These are phyloP conservation scores for Diphasiastrum complanatum DNA, from an alignment of 83 land plant species.

Conservation along the genomic window DNA sequence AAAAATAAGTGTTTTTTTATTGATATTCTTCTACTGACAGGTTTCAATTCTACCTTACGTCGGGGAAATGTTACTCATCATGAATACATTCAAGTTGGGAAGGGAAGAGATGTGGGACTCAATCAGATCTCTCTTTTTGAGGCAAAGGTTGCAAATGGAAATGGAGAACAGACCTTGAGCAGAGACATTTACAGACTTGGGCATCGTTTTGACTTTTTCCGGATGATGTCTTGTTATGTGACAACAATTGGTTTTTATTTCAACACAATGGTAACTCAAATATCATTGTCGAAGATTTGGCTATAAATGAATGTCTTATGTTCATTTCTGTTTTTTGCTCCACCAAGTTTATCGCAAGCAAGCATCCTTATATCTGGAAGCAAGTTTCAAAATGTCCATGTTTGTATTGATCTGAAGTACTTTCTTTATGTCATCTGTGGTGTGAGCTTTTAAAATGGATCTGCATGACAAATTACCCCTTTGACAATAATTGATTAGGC, in stretches of 20 bases:
- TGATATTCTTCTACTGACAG: too few species aligned
- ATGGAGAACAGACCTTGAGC: slow-evolving; percentile 76
- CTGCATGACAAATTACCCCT: too few species aligned
- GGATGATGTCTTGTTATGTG: slow-evolving; percentile 69
- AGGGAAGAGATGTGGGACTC: slow-evolving; percentile 71
- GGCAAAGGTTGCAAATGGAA: slow-evolving; percentile 79
- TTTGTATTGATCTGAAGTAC: too few species aligned
- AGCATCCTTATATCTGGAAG: too few species aligned
- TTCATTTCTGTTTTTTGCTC: neutral
- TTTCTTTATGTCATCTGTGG: too few species aligned
- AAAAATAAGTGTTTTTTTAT: too few species aligned
- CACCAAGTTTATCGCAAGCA: neutral
- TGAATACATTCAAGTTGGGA: too few species aligned
- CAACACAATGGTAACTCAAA: slow-evolving; percentile 59
- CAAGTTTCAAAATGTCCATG: too few species aligned
- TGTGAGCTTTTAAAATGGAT: too few species aligned
- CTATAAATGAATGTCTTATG: neutral
- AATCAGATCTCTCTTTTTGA: slow-evolving; percentile 77
- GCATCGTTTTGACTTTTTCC: slow-evolving; percentile 71
- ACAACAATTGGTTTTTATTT: slow-evolving; percentile 73
- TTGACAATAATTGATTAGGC: neutral
- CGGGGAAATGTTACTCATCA: slow-evolving; percentile 72
- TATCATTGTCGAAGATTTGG: neutral
- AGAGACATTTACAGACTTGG: slow-evolving; percentile 74
- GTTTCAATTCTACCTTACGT: slow-evolving; percentile 67